Evolutionary conservation across 306 rosid genomes (phyloP).

Genomic region (Quercus robur): DNA sequence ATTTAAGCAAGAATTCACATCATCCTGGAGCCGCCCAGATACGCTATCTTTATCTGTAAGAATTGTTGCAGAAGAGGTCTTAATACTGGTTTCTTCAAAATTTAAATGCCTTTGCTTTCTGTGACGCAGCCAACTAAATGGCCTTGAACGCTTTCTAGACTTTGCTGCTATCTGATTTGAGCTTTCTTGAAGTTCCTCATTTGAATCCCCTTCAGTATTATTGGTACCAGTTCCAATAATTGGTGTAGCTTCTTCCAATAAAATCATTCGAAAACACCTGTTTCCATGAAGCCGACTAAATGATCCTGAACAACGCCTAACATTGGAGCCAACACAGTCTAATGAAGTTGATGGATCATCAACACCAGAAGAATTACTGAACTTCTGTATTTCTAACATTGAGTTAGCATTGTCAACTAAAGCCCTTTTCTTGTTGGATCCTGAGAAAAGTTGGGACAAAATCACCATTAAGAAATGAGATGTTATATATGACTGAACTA

Average conservation of each 20-base stretch:
- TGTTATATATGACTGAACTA: not conserved
- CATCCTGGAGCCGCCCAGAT: conserved; percentile 23
- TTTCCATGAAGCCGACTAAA: conserved; percentile 19
- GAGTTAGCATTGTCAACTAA: conserved; percentile 30
- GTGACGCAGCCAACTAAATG: conserved; percentile 66
- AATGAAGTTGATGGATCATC: no score
- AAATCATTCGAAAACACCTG: conserved; percentile 15
- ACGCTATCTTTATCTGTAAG: conserved; percentile 18
- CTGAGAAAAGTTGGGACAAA: conserved; percentile 40
- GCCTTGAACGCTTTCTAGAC: conserved; percentile 61
- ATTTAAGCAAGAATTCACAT: conserved; percentile 16
- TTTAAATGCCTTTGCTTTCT: conserved; percentile 44
- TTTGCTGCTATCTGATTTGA: conserved; percentile 23
- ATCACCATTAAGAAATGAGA: conserved; percentile 11
- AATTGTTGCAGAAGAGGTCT: conserved; percentile 12
- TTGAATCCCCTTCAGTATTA: conserved; percentile 19
- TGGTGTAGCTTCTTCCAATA: conserved; percentile 27
- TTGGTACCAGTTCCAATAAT: conserved; percentile 7
- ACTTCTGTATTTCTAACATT: conserved; percentile 25
- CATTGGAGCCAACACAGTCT: conserved; percentile 22
- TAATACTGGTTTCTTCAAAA: conserved; percentile 22
- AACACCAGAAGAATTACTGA: conserved; percentile 2
- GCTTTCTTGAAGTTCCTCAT: conserved; percentile 23
- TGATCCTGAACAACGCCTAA: conserved; percentile 16
- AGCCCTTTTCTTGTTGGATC: conserved; percentile 44